phyloP scores from a whole-genome alignment of 805 yeast species.

The Brettanomyces nanus region DNA sequence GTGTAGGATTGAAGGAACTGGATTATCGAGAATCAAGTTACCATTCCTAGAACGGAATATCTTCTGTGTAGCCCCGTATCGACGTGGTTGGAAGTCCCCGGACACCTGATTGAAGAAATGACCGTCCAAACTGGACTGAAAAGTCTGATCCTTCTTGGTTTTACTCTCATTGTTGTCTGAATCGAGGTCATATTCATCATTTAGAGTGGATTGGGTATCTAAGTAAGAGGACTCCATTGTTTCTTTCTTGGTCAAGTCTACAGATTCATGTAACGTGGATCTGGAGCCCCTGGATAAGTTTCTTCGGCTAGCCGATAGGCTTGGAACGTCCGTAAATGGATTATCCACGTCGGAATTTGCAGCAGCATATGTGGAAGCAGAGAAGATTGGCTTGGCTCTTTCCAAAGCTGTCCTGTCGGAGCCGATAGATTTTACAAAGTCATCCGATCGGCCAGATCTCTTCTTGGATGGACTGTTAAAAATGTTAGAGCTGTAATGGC shows the following conservation, averaged over 20 bases:
- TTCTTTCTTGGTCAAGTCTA: constrained; percentile 12
- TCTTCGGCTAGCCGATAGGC: constrained; percentile 17
- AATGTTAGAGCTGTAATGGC: constrained; percentile 18
- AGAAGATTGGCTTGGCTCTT: constrained; percentile 60
- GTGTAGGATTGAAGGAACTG: constrained; percentile 83
- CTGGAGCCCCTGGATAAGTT: constrained; percentile 13
- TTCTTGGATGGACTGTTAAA: constrained; percentile 14
- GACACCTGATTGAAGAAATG: constrained; percentile 25
- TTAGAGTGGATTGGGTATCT: constrained; percentile 14
- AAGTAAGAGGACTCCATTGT: constrained; percentile 13
- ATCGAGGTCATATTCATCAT: constrained; percentile 1
- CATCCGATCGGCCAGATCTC: constrained; percentile 9
- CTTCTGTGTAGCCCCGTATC: constrained; percentile 35
- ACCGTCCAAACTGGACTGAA: constrained; percentile 21
- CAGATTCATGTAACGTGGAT: constrained; percentile 8
- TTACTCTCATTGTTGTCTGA: neutral
- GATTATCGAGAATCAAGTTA: constrained; percentile 84
- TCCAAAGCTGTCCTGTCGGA: constrained; percentile 37
- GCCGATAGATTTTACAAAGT: constrained; percentile 29
- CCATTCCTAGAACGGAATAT: constrained; percentile 73
- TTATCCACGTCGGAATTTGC: constrained; percentile 31
- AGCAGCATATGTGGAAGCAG: constrained; percentile 54
- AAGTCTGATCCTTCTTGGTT: neutral
- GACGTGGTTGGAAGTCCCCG: constrained; percentile 28
- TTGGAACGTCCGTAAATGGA: constrained; percentile 20